phyloP scores from a whole-genome alignment of 192 early-diverging fungal genomes.

The Spinellus fusiger region DNA sequence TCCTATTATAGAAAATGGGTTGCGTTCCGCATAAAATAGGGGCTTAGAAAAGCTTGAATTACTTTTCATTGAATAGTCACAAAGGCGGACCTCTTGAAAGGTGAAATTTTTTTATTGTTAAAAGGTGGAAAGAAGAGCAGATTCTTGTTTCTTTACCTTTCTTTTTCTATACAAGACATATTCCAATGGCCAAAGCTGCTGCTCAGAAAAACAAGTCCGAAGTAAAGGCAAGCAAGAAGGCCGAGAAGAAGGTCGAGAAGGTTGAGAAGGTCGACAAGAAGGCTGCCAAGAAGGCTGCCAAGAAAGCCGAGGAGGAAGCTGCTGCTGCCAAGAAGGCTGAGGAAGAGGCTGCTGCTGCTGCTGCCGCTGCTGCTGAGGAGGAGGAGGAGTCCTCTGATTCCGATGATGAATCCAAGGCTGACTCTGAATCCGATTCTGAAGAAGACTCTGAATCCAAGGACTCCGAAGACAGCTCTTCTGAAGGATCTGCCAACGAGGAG shows the following conservation, averaged over 20 bases:
- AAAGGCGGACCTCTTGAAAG: background rate
- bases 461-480: background rate
- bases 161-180: background rate
- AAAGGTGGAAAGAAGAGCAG: background rate
- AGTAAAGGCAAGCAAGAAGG: slow-evolving; percentile 23
- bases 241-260: background rate
- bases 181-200: background rate
- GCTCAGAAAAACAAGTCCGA: slow-evolving; percentile 24
- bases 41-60: background rate
- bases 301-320: background rate
- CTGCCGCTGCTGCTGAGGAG: slow-evolving; percentile 27
- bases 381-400: slow-evolving; percentile 9
- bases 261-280: slow-evolving; percentile 12
- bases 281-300: slow-evolving; percentile 30
- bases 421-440: background rate
- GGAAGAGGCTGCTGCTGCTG: background rate
- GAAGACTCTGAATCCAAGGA: slow-evolving; percentile 2
- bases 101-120: background rate
- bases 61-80: background rate
- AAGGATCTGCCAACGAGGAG: slow-evolving; percentile 1
- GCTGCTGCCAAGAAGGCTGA: no score
- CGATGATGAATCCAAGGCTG: slow-evolving; percentile 1
- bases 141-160: background rate
- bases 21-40: background rate
- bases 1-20: background rate